Base-by-base conservation (phyloP, 176 grass and related monocot species). In the Alloteropsis semialata region DNA sequence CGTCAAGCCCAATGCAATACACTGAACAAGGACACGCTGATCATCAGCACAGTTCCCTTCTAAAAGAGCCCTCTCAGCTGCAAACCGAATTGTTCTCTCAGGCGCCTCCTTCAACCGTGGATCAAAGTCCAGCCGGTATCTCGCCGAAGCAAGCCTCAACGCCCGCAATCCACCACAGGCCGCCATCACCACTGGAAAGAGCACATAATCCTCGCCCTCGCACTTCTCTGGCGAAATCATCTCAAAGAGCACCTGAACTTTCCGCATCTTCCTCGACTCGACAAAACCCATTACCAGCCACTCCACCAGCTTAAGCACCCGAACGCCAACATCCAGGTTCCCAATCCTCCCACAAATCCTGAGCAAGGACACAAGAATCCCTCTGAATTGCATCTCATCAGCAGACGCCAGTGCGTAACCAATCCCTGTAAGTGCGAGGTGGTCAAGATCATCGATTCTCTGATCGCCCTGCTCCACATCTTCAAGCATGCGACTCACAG, bases 261-360 rank as follows among this genome's bases (percentile, higher is more conserved):
- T 98, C 21, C 48, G 69, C 76, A 87, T 86, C 73, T 58, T 89
- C 24, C 84, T 91, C 4, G 72, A 87, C 50, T 82, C 88, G 1
- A 90, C 56, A 29, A 91, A 93, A 6, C 91, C 87, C 76, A 88
- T 58, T 1, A 92, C 84, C 63, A 90, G 51, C 96, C 96, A 95
- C 43, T 98, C 96, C 27, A 91, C 77, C 84, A 98, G 77, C 78
- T 84, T 88, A 17, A 98, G 91, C 65, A 90, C 1, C 84, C 92
- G 89, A 49, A 98, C 46, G 61, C 82, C 90, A 32, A 86, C 75
- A 60, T 60, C 29, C 3, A 91, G 43, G 32, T 29, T 55, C 6
- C 63, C 48, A 0, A 29, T 69, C 71, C 74, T 69, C 27, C 77
- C 69, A 37, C 96, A 98, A 14, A 91, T 82, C 53, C 75, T 71